Evolutionary conservation across 2,329 filamentous ascomycete genomes (phyloP), one percentile per base, ranked within the genome.

Genomic region (Thyridium curvatum): DNA sequence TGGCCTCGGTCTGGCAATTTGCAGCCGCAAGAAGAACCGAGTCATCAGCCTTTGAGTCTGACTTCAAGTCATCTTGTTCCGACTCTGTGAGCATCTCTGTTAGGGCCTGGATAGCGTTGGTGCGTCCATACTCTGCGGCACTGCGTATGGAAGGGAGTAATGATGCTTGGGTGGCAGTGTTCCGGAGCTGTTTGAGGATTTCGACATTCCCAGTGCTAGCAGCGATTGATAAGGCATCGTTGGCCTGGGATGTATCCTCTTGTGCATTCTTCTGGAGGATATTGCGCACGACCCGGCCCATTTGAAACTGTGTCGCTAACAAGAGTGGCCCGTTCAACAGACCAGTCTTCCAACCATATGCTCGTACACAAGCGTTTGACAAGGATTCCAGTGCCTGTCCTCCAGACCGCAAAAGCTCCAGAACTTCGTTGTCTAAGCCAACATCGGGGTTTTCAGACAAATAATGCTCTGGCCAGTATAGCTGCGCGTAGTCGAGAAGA

Each of bases 391-490:
- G 21, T 26, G 21, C 10, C 21, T 10, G 10, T 6, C 21, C 10
- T 6, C 21, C 21, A 10, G 21, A 26, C 21, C 13, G 8, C 4
- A 38, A 15, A 13, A 38, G 33, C 4, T 29, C 4, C 10, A 29
- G 8, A 32, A 38, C 14, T 18, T 15, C 29, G 3, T n/a, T 8
- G 17, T 38, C 36, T 29, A 38, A 15, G 10, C 12, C 7, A 17
- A 13, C 8, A 7, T 13, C 30, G 3, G 35, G 10, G 13, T 15
- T 26, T 3, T 17, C 32, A 13, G 18, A 29, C 14, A 17, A 9
- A 16, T 38, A 32, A 12, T 41, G 40, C 6, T 35, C 13, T 9
- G 26, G 14, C 40, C 40, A 38, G 29, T 41, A 41, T 17, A 38
- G 15, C 32, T 38, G 13, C 4, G 40, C 40, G 30, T 41, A 41